Percentiles rank a stretch among this genome's conserved stretches.
Evolutionary conservation across 257 asterid genomes (phyloP).

Genomic region (Jasminum sambac): DNA sequence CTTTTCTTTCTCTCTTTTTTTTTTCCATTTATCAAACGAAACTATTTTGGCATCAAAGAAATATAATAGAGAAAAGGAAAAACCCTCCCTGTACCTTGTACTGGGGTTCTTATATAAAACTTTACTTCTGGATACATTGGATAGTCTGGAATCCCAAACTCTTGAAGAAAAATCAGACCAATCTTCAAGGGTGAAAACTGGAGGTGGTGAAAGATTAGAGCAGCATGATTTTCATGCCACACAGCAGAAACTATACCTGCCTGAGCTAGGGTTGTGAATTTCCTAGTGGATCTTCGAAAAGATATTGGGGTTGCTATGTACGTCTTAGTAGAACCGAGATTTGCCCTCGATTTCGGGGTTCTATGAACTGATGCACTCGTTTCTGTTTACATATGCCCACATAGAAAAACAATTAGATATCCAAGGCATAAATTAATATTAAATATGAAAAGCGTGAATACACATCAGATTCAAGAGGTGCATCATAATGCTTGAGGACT

Average conservation of each 20-base stretch:
- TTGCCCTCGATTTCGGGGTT: constrained; percentile 87
- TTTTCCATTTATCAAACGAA: too few species aligned
- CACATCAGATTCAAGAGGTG: too few species aligned
- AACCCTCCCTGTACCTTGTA: constrained; percentile 49
- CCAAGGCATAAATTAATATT: background rate
- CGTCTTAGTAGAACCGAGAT: constrained; percentile 81
- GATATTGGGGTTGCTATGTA: constrained; percentile 87
- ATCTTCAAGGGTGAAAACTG: constrained; percentile 87
- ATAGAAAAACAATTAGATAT: background rate
- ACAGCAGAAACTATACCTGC: constrained; percentile 94
- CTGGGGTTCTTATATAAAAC: constrained; percentile 71
- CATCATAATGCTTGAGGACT: too few species aligned
- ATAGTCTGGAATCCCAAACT: constrained; percentile 74
- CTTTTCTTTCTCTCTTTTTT: too few species aligned
- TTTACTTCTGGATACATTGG: constrained; percentile 69
- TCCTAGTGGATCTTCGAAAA: too few species aligned
- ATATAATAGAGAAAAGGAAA: too few species aligned
- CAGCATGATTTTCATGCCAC: constrained; percentile 91
- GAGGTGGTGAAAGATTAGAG: constrained; percentile 98
- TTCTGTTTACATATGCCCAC: constrained; percentile 22
- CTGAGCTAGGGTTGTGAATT: too few species aligned
- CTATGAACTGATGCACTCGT: constrained; percentile 59
- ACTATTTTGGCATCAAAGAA: too few species aligned
- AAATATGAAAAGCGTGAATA: too few species aligned
- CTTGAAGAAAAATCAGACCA: constrained; percentile 70